Conservation (phyloP, 805 yeast genomes). For the Yamadazyma tumulicola region DNA sequence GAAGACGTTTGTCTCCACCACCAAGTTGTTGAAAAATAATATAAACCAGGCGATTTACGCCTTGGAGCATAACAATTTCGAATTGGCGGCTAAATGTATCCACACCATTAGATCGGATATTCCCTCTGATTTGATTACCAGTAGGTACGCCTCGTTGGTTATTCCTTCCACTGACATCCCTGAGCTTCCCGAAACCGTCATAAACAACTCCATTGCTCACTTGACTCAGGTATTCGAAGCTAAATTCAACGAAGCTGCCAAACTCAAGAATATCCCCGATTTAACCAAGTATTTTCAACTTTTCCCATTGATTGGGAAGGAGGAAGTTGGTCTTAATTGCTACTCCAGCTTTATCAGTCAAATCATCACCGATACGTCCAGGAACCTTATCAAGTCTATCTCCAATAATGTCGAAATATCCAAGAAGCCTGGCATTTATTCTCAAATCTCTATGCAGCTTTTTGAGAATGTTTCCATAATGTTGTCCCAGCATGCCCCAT, state of each 20-base stretch:
- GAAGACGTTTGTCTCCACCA: conserved; percentile 59
- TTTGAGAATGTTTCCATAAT: conserved; percentile 84
- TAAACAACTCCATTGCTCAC: conserved; percentile 56
- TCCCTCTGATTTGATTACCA: conserved; percentile 51
- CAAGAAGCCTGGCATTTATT: conserved; percentile 47
- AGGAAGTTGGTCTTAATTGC: conserved; percentile 66
- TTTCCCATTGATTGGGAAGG: conserved; percentile 81
- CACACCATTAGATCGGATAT: conserved; percentile 36
- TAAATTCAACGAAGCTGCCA: conserved; percentile 72
- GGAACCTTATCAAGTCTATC: conserved; percentile 53
- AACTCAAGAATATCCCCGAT: conserved; percentile 57
- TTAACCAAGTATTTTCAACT: conserved; percentile 78
- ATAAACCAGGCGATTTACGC: conserved; percentile 66
- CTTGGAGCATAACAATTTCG: conserved; percentile 67
- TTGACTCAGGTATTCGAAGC: conserved; percentile 54
- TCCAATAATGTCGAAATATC: conserved; percentile 16
- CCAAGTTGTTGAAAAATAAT: conserved; percentile 62
- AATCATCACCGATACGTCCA: conserved; percentile 75
- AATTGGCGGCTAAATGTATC: conserved; percentile 71
- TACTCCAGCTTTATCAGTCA: conserved; percentile 86
- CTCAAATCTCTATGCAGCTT: conserved; percentile 60
- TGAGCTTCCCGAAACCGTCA: conserved; percentile 60
- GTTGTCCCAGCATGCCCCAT: conserved; percentile 78
- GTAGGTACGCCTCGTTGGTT: conserved; percentile 71
- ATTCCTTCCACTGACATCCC: conserved; percentile 88